phyloP scores from a whole-genome alignment of 306 rosid species.

The Casuarina cunninghamiana region DNA sequence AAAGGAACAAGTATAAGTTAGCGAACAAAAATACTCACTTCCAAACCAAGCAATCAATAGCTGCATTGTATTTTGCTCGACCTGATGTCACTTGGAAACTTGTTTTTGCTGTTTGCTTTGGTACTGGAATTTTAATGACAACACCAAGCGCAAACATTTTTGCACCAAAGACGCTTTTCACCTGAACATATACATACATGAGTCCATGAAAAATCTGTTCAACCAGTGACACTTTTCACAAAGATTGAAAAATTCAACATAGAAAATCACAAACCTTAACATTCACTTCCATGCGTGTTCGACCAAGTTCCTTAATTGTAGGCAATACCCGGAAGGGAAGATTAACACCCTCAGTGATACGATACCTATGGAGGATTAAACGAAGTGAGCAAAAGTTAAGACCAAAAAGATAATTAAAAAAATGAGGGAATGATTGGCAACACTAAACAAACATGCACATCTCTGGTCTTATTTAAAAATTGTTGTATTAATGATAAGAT shows the following conservation, averaged over 20 bases:
- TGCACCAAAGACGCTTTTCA: conserved; percentile 88
- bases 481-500: background rate
- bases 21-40: conserved; percentile 55
- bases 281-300: conserved; percentile 93
- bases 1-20: background rate
- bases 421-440: background rate
- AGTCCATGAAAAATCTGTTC: conserved; percentile 12
- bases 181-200: conserved; percentile 46
- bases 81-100: conserved; percentile 90
- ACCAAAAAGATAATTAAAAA: background rate
- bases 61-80: conserved; percentile 83
- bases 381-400: background rate
- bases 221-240: background rate
- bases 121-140: conserved; percentile 88
- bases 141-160: conserved; percentile 97
- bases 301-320: conserved; percentile 88
- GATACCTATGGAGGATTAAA: conserved; percentile 55
- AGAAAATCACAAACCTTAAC: conserved; percentile 63
- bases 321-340: conserved; percentile 96
- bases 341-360: conserved; percentile 93
- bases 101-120: conserved; percentile 89
- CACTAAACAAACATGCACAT: conserved; percentile 1
- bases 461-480: background rate
- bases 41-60: conserved; percentile 95
- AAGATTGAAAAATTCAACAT: conserved; percentile 19